These are phyloP conservation scores for Pseudogymnoascus sp. DNA, from an alignment of 2,329 filamentous ascomycete species.

Conservation along the genomic window DNA sequence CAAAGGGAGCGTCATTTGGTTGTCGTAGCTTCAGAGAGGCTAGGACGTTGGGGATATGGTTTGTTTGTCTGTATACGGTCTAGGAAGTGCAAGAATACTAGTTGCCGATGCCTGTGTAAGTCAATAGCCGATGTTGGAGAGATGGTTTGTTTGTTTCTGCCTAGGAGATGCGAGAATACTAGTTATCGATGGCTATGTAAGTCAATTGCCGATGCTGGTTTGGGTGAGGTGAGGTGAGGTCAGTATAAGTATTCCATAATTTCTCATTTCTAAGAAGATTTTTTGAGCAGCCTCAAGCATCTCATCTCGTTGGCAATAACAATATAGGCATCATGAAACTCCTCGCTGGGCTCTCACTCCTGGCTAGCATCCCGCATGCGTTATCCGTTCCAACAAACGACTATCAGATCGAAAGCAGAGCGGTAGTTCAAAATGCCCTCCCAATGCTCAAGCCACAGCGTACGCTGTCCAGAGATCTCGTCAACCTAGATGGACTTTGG, in stretches of 20 bases:
- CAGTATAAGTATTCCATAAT: background rate
- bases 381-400: background rate
- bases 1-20: background rate
- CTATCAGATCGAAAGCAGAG: background rate
- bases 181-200: background rate
- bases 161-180: background rate
- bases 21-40: background rate
- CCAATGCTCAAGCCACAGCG: slow-evolving; percentile 19
- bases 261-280: background rate
- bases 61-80: background rate
- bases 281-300: background rate
- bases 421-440: background rate
- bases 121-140: background rate
- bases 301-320: background rate
- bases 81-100: background rate
- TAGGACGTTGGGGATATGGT: background rate
- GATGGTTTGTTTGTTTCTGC: background rate
- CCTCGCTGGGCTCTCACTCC: background rate
- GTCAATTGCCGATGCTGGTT: background rate
- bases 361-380: background rate
- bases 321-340: slow-evolving; percentile 4
- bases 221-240: background rate
- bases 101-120: background rate
- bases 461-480: slow-evolving; percentile 13
- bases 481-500: slow-evolving; percentile 22